Evolutionary conservation across 441 rosid genomes (phyloP), one percentile per base, ranked within the genome.

Genomic region (Capsella rubella): DNA sequence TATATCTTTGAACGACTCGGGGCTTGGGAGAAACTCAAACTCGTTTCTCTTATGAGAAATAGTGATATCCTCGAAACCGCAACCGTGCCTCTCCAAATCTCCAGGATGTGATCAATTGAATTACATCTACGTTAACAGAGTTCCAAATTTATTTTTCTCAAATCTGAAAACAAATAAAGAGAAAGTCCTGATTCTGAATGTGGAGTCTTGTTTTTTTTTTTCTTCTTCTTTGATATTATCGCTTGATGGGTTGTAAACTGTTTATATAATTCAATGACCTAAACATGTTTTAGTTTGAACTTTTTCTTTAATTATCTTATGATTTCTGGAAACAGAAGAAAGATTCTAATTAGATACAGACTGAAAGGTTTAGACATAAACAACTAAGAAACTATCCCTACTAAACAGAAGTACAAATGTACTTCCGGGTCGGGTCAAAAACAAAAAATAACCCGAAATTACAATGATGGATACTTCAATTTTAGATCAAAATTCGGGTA

Each of bases 81-180:
- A 29, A 81, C 87, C 76, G 67, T 77, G 3, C 96, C 97, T 51
- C 87, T 92, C 51, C 97, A 86, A 73, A 88, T 92, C 75, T 90
- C 97, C 7, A 92, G 94, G 82, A 90, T 92, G 85, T 90, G 81
- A 91, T 76, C 15, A 12, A 42, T 13, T 43, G 15, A 40, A 3
- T 13, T 54, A 7, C 37, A 13, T 29, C 50, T 49, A 21, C 34
- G 25, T 35, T 58, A 0, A 47, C 8, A 47, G 31, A 5, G 39
- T 15, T 71, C 15, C 31, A 50, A 21, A 49, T 60, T 71, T 51
- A 8, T 37, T 37, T 25, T 37, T 66, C 59, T 21, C 6, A 12
- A 21, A 49, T 50, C n/a, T 35, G 25, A 51, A 39, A 67, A 18
- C 64, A 69, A 67, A 69, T 55, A 31, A 69, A 29, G 55, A 7